Conservation (phyloP, 2,329 filamentous ascomycete species). For the Neurospora crassa region DNA sequence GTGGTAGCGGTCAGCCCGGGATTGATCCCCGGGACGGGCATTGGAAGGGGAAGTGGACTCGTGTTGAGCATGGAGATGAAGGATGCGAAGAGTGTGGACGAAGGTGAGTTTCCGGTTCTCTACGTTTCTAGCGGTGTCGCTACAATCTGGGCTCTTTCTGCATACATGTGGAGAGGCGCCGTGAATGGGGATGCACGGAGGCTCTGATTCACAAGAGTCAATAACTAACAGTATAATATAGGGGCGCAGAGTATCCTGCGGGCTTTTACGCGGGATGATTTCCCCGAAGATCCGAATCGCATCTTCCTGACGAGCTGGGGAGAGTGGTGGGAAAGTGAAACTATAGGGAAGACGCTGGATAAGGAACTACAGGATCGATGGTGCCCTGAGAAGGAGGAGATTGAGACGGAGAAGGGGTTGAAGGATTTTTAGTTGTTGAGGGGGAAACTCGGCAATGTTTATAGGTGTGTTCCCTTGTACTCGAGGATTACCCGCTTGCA, state of each 20-base stretch:
- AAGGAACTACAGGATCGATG: slow-evolving; percentile 41
- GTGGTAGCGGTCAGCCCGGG: slow-evolving; percentile 46
- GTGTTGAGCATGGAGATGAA: slow-evolving; percentile 24
- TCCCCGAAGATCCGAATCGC: slow-evolving; percentile 40
- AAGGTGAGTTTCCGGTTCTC: slow-evolving; percentile 27
- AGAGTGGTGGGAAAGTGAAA: slow-evolving; percentile 42
- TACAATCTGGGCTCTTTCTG: background rate
- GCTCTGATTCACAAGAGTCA: background rate
- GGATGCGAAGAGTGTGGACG: slow-evolving; percentile 37
- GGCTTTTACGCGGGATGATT: slow-evolving; percentile 34
- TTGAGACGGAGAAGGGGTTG: slow-evolving; percentile 32
- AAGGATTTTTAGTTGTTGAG: background rate
- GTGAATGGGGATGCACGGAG: background rate
- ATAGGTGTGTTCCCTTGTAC: background rate
- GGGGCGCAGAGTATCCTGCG: slow-evolving; percentile 35
- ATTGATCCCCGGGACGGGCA: slow-evolving; percentile 37
- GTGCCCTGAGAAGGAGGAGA: slow-evolving; percentile 34
- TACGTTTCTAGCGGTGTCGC: background rate
- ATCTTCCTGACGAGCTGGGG: slow-evolving; percentile 48
- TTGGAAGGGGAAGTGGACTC: slow-evolving; percentile 25
- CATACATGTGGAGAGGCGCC: background rate
- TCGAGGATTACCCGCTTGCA: background rate
- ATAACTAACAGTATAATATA: slow-evolving; percentile 13
- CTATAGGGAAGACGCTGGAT: slow-evolving; percentile 32
- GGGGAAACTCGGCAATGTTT: background rate